Base-by-base conservation (phyloP, 2,329 filamentous ascomycete genomes). In the Sclerotinia borealis region DNA sequence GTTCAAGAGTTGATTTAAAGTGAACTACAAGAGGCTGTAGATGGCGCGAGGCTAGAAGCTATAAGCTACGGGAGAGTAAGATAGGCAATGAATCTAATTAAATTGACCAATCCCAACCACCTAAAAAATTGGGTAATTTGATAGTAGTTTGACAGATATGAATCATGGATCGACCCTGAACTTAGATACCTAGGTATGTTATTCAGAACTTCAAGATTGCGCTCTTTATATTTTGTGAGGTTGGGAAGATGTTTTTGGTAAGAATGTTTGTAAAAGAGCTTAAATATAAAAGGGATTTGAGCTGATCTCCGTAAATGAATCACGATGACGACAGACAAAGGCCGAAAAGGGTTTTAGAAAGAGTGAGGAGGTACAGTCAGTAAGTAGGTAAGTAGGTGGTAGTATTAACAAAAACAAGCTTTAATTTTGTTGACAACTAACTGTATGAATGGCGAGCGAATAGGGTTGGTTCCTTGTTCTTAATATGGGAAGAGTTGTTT, bases 241-340 rank as follows among this genome's bases (percentile, higher is more conserved):
- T 11, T 45, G 51, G 19, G n/a, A 39, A 27, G 15, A 39, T 8
- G 11, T 34, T 17, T 19, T 37, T 17, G n/a, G n/a, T 25, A 31
- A 37, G n/a, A 31, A 13, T 15, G 19, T 6, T 45, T 31, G n/a
- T 8, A 13, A 25, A 34, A 25, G 45, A 36, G 52, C 2, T 37
- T 29, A 22, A 41, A 9, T 34, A 37, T n/a, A 49, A 48, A 51
- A 27, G 22, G 7, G 39, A 43, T 31, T 22, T 31, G 27, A 43
- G 25, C 10, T 56, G 19, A 43, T 31, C 37, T 55, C 36, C 10
- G 13, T 10, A 17, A 49, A 34, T 10, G 15, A 61, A 31, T 48
- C 9, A n/a, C 27, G 59, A 61, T 61, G 59, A 61, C 48, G 37
- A 54, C 48, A 61, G 37, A 54, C 37, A 61, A 61, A 61, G 48